Base-by-base conservation (phyloP, 169 alveolate species). In the Plasmodium gonderi region DNA sequence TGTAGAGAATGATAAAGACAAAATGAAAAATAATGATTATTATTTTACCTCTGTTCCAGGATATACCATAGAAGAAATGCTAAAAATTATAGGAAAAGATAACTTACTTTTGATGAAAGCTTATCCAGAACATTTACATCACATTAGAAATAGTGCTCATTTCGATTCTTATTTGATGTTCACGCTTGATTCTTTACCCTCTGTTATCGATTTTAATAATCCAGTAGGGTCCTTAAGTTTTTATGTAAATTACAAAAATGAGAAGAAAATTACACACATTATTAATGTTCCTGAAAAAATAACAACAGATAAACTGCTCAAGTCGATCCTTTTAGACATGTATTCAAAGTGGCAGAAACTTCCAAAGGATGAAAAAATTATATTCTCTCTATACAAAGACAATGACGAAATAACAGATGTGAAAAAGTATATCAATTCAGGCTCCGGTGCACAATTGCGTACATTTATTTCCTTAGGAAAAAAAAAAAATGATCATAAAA, bases 281-380 rank as follows among this genome's bases (percentile, higher is more conserved):
- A 87, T 38, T 40, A 87, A 87, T 65, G 89, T 76, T 26, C 93
- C 93, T 54, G 68, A 33, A 31, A 87, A 87, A 26, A 87, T 75
- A 51, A 44, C 93, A 14, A 75, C 79, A 87, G 93, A 87, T 51
- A 54, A 54, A 9, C 17, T 87, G 42, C 40, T 87, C 5, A 87
- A 87, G 17, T 17, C 89, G 8, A 87, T 87, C 38, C 80, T 87
- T 26, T 42, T 76, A 26, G 79, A 87, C 31, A 74, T 75, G 77
- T 87, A 75, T 12, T 75, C 89, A n/a, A 74, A 76, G 9, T 87
- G 93, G 93, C 47, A 75, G 45, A 87, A 87, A 17, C 40, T 87
- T 17, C 89, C 87, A 51, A 75, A 87, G 36, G 87, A 74, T 68
- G 89, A 87, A 60, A 87, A 87, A 65, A 87, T 87, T 5, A 87